These are phyloP conservation scores for Abrus precatorius DNA, from an alignment of 306 rosid genomes.

Conservation along the genomic window DNA sequence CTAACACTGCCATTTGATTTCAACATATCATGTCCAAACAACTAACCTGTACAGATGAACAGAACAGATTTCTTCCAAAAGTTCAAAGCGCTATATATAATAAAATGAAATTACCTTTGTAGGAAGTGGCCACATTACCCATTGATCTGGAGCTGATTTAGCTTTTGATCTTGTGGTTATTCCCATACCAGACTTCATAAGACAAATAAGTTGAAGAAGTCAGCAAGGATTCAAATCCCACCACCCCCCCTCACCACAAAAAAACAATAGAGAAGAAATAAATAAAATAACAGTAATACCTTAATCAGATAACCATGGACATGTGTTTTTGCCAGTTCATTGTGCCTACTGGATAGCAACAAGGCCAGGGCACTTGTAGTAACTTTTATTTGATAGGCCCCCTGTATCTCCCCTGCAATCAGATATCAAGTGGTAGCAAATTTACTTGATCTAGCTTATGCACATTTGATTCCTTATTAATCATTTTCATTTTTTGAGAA, in stretches of 20 bases:
- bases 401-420: conserved; percentile 86
- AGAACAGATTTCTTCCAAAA: neutral
- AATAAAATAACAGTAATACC: conserved; percentile 54
- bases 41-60: neutral
- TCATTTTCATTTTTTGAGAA: conserved; percentile 22
- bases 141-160: conserved; percentile 88
- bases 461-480: neutral
- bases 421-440: conserved; percentile 31
- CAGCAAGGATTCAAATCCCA: conserved; percentile 39
- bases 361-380: conserved; percentile 91
- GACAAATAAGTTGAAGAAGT: conserved; percentile 42
- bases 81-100: conserved; percentile 14
- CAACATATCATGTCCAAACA: conserved; percentile 15
- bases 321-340: conserved; percentile 65
- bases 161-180: conserved; percentile 92
- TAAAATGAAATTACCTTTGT: conserved; percentile 66
- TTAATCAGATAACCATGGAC: conserved; percentile 80
- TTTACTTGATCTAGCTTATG: conserved; percentile 25
- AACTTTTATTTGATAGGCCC: conserved; percentile 94
- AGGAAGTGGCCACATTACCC: conserved; percentile 87
- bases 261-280: neutral
- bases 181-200: conserved; percentile 69
- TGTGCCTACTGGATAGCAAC: conserved; percentile 72
- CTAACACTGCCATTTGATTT: neutral
- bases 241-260: neutral